Conservation (phyloP, 2,329 filamentous ascomycete genomes). For the Colletotrichum sp. region DNA sequence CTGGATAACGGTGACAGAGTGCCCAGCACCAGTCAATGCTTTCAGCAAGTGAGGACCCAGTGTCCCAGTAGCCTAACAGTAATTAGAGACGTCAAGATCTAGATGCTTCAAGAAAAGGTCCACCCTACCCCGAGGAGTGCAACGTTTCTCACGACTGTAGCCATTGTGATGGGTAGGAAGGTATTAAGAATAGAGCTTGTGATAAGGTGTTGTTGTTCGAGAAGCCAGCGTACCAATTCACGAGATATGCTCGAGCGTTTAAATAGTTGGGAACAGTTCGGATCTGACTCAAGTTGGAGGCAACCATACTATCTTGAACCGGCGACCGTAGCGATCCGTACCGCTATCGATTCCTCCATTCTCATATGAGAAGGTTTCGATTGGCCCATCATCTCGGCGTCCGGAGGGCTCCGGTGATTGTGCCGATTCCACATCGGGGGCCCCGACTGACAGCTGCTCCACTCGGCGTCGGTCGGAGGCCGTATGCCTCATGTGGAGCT, state of each 20-base stretch:
- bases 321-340: not conserved
- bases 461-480: not conserved
- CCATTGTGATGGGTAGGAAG: fast-evolving
- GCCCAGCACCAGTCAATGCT: not conserved
- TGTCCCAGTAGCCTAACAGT: not conserved
- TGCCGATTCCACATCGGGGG: fast-evolving
- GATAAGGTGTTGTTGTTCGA: fast-evolving
- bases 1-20: not conserved
- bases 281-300: not conserved
- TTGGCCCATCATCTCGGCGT: not conserved
- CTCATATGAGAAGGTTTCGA: not conserved
- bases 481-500: not conserved
- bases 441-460: not conserved
- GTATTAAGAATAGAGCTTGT: not conserved
- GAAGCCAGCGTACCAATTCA: fast-evolving
- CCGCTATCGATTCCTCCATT: not conserved
- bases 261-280: not conserved
- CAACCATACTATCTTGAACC: not conserved
- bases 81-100: not conserved
- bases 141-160: not conserved
- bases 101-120: not conserved
- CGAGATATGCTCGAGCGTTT: not conserved
- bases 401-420: not conserved
- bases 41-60: not conserved
- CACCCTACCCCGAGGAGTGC: not conserved